Evolutionary conservation across 257 asterid genomes (phyloP).

Genomic region (Solanum acaule): DNA sequence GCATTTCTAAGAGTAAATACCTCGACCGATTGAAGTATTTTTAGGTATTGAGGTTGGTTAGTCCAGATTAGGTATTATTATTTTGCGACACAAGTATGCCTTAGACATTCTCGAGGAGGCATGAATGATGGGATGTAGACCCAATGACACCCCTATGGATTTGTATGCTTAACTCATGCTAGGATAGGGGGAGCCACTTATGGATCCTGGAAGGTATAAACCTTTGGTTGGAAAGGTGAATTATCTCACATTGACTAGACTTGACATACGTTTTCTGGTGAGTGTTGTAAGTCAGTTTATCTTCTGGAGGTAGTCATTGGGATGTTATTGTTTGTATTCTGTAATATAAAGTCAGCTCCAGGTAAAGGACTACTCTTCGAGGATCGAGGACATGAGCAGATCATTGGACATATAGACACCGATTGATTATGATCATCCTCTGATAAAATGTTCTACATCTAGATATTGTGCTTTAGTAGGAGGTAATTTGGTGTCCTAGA

Average conservation of each 20-base stretch:
- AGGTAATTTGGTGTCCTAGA: not conserved
- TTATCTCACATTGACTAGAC: not conserved
- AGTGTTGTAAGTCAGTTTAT: not conserved
- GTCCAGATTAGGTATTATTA: not conserved
- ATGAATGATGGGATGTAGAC: not conserved
- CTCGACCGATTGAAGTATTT: not conserved
- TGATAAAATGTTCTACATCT: not conserved
- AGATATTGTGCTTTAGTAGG: not conserved
- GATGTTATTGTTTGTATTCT: not conserved
- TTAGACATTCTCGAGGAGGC: not conserved
- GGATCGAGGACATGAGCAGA: not conserved
- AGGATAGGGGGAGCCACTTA: not conserved
- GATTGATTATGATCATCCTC: not conserved
- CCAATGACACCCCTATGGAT: not conserved
- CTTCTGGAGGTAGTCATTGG: not conserved
- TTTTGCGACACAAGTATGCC: not conserved
- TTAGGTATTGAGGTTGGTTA: not conserved
- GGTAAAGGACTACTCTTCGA: not conserved
- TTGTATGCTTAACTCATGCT: not conserved
- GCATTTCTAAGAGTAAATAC: not conserved
- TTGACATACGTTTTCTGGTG: not conserved
- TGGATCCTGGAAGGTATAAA: not conserved
- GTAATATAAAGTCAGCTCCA: too few species aligned
- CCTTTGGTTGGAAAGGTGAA: not conserved
- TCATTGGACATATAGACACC: not conserved